Evolutionary conservation across 169 alveolate genomes (phyloP), one percentile per base, ranked within the genome.

Genomic region (Plasmodium blacklocki): DNA sequence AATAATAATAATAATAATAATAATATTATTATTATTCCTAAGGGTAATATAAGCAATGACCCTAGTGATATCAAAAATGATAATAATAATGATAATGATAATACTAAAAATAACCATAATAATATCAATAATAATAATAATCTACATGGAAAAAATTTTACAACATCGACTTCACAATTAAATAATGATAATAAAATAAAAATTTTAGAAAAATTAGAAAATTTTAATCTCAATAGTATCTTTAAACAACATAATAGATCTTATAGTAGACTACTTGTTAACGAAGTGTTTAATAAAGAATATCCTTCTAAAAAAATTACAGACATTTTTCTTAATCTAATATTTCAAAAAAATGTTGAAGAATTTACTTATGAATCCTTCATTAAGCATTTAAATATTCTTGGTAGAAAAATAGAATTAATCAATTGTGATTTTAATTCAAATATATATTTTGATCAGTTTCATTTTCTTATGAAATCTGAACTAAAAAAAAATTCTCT

Each of bases 221-320:
- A 80, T n/a, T 67, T 68, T 14, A 39, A 66, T 19, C 18, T 80
- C 32, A 80, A n/a, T 47, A 72, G 68, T 21, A 80, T 80, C 39
- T 80, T 80, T 80, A 80, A 80, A 45, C 90, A 80, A 18, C 80
- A 66, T 60, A 80, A 80, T 15, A 80, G 90, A 56, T 80, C 90
- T 8, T 80, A 80, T 32, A 80, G 66, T 54, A 80, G 90, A 29
- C 52, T 67, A 14, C 83, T 80, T 23, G 76, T 80, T 29, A 80
- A 80, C 60, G 90, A 80, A 67, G 56, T 80, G 9, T 68, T 80
- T 80, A 80, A 49, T 60, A 80, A 43, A 67, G 90, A 80, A 67
- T 80, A 80, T 67, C 90, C 90, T 54, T 80, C 90, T n/a, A 80
- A 56, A 67, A 80, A 43, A 18, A 80, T 59, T 8, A 80, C 80